A percentile compares a stretch with the other conserved stretches of the same genome.
Evolutionary conservation across 2,329 filamentous ascomycete genomes (phyloP).

Genomic region (Fusarium neocosmosporiellum): DNA sequence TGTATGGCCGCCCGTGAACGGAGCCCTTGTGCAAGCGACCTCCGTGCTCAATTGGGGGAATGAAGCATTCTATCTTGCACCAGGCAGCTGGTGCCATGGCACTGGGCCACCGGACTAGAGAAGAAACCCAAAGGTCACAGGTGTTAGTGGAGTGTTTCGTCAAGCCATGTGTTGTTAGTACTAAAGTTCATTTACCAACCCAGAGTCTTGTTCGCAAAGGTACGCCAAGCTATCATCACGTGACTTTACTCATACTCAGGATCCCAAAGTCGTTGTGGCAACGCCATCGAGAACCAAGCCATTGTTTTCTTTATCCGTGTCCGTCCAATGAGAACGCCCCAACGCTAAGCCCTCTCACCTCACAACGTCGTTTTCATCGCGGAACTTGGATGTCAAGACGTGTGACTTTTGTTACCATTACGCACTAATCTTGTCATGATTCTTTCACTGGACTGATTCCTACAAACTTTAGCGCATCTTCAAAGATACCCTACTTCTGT

Average conservation of each 20-base stretch:
- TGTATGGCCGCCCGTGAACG: too few species aligned
- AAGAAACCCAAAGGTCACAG: too few species aligned
- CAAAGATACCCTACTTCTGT: conserved; percentile 1
- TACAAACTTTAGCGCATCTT: neutral
- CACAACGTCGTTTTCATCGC: conserved; percentile 3
- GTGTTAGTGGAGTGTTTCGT: too few species aligned
- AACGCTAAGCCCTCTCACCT: conserved; percentile 2
- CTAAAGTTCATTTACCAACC: too few species aligned
- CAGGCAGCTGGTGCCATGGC: neutral
- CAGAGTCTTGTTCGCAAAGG: too few species aligned
- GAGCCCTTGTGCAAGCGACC: too few species aligned
- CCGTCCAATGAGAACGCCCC: conserved; percentile 15
- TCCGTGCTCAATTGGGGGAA: too few species aligned
- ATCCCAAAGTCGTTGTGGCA: conserved; percentile 25
- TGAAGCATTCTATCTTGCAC: too few species aligned
- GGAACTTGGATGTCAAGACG: neutral
- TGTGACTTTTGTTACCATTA: neutral
- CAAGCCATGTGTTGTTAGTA: too few species aligned
- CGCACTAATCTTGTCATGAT: neutral
- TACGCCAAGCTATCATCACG: neutral
- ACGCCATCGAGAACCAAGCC: neutral
- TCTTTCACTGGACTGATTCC: neutral
- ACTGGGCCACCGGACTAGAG: too few species aligned
- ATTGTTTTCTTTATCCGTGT: conserved; percentile 24
- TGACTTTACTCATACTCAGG: neutral